phyloP scores from a whole-genome alignment of 169 alveolate species.

The Eimeria sp. region DNA sequence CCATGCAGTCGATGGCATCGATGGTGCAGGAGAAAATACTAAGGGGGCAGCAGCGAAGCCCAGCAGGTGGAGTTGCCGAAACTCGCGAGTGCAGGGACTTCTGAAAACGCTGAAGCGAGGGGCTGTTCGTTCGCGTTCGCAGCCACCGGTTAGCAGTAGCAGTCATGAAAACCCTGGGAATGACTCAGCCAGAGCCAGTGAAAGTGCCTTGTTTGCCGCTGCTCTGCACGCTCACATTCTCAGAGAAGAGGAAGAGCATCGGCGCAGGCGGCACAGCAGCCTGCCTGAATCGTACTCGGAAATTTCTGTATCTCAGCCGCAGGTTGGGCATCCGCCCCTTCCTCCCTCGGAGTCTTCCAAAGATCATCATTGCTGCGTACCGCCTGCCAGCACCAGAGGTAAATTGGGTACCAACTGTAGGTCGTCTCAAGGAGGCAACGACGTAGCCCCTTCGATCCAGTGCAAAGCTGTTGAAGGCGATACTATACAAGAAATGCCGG shows the following conservation, averaged over 20 bases:
- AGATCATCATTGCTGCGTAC: not conserved
- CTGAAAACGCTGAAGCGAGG: constrained; percentile 6
- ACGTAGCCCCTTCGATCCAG: not conserved
- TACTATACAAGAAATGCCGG: not conserved
- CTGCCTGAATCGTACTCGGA: not conserved
- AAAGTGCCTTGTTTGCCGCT: not conserved
- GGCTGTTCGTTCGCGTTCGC: constrained; percentile 23
- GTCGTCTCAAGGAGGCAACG: not conserved
- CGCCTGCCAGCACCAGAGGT: not conserved
- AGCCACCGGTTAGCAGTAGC: constrained; percentile 13
- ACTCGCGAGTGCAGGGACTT: constrained; percentile 5
- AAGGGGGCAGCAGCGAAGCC: not conserved
- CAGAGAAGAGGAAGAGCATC: constrained; percentile 60
- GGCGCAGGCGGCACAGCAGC: constrained; percentile 72
- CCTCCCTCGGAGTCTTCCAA: not conserved
- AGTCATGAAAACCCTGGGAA: not conserved
- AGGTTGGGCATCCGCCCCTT: not conserved
- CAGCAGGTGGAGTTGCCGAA: constrained; percentile 11
- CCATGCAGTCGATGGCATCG: not conserved
- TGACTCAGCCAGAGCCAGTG: not conserved
- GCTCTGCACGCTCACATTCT: constrained; percentile 50
- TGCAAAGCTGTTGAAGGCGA: not conserved
- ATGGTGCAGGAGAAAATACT: not conserved
- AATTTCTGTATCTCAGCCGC: not conserved
- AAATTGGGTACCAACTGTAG: not conserved